Evolutionary conservation across 139 green algal species (phyloP), one percentile per base, ranked within the genome.

Genomic region (Penium margaritaceum): DNA sequence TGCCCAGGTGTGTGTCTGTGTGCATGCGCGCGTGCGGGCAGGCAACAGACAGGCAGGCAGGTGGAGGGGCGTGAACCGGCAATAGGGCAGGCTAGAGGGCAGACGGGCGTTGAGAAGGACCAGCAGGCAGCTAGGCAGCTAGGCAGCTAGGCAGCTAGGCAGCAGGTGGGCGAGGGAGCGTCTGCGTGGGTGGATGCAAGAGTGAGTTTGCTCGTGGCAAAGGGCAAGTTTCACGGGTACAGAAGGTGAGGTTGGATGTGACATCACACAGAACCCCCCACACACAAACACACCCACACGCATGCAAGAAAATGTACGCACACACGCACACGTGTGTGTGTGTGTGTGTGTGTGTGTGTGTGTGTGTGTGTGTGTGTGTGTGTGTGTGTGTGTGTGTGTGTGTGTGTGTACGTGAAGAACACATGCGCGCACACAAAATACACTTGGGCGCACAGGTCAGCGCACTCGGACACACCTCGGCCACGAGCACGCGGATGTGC

Each of bases 401-500:
- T n/a, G n/a, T n/a, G n/a, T n/a, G n/a, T n/a, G n/a, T n/a, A n/a
- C n/a, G n/a, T n/a, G n/a, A n/a, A n/a, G n/a, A 57, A 57, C 19
- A n/a, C 19, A 57, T 19, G 21, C 19, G 19, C 19, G 21, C 21
- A 21, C 19, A 65, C 30, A 43, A 7, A 65, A 19, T 12, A 65
- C 46, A n/a, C 46, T 57, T 57, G 21, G 46, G 21, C 21, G 21
- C 19, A 57, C 19, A 57, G 21, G 41, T 12, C 41, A 12, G 9
- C 41, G 41, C 41, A 51, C 9, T 51, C 55, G 7, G 2, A 63
- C 55, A 36, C 51, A 60, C 51, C 63, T 71, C 63, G 24, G 63
- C 63, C 5, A 71, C 43, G 7, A 71, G 30, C 30, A 71, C 63
- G n/a, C 63, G 39, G 2, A 71, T 61, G 24, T 57, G n/a, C 63